Conservation (phyloP, 2,329 filamentous ascomycete genomes). For the Corynespora cassiicola region DNA sequence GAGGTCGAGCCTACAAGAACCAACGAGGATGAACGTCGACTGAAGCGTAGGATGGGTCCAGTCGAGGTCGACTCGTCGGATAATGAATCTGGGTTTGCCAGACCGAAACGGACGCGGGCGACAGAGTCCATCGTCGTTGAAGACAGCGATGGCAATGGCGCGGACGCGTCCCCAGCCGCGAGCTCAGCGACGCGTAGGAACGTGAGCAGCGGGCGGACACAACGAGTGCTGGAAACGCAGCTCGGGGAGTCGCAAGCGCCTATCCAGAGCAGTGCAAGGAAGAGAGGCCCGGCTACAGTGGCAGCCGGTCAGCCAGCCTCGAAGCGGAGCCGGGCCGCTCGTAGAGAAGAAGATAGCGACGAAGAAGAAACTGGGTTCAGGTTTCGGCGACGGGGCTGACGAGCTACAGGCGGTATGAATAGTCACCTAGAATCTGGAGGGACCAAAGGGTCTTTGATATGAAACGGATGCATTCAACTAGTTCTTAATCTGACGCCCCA, state of each 20-base stretch:
- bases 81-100: slow-evolving; percentile 34
- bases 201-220: slow-evolving; percentile 31
- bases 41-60: slow-evolving; percentile 12
- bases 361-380: slow-evolving; percentile 64
- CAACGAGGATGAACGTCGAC: slow-evolving; percentile 17
- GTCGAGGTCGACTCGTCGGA: slow-evolving; percentile 29
- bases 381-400: too few relatives aligned
- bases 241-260: slow-evolving; percentile 33
- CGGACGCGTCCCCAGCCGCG: slow-evolving; percentile 24
- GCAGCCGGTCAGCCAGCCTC: slow-evolving; percentile 30
- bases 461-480: slow-evolving; percentile 7
- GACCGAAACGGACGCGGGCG: slow-evolving; percentile 20
- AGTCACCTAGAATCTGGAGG: too few relatives aligned
- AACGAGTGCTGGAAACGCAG: slow-evolving; percentile 37
- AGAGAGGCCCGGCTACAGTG: slow-evolving; percentile 30
- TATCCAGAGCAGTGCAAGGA: slow-evolving; percentile 31
- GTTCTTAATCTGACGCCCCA: slow-evolving; percentile 10
- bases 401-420: too few relatives aligned
- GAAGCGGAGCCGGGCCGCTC: slow-evolving; percentile 31
- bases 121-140: slow-evolving; percentile 34
- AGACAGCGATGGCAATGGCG: slow-evolving; percentile 38
- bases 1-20: slow-evolving; percentile 22
- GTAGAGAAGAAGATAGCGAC: slow-evolving; percentile 58
- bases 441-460: slow-evolving; percentile 7
- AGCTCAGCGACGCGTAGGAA: slow-evolving; percentile 23